Evolutionary conservation across 139 green algal genomes (phyloP), one percentile per base, ranked within the genome.

Genomic region (Chlorella sp.): DNA sequence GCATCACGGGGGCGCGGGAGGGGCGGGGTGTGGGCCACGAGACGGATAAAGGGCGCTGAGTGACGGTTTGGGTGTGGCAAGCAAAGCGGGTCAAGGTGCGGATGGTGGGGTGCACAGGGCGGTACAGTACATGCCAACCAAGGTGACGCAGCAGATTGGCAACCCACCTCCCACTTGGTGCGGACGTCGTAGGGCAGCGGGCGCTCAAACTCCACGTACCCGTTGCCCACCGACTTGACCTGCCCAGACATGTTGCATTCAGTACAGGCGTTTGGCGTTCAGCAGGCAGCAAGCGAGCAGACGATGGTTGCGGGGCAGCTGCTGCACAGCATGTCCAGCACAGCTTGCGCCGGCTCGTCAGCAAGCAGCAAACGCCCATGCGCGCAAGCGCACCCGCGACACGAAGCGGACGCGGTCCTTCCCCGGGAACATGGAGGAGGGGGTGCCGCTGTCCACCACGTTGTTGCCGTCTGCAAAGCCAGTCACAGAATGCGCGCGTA

Each of bases 391-490:
- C 51, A 60, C 51, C 26, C 40, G 36, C 0, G 77, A 83, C 60
- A 83, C 32, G 32, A 62, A 83, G 40, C 77, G 58, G 14, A 83
- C 48, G 77, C 77, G 77, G 34, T 83, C 77, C 77, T 83, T 83
- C 30, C 77, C 77, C 30, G 73, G 73, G 22, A 83, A 83, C 77
- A 83, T 83, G 60, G 19, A 60, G 24, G 24, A 58, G 28, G 58
- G 34, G 26, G 58, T 83, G 77, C 77, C 77, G 20, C 40, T 62
- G 32, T 83, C 77, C 38, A 83, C 77, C 28, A 83, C 40, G 13
- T 83, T 83, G 77, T 83, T 83, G 28, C 77, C 77, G 20, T 83
- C 51, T 60, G 51, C 51, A 24, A 16, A 16, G 11, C n/a, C n/a
- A n/a, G n/a, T n/a, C n/a, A n/a, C n/a, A n/a, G n/a, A n/a, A n/a